Evolutionary conservation across 2,329 filamentous ascomycete genomes (phyloP).

Genomic region (Stagonosporopsis cucurbitacearum): DNA sequence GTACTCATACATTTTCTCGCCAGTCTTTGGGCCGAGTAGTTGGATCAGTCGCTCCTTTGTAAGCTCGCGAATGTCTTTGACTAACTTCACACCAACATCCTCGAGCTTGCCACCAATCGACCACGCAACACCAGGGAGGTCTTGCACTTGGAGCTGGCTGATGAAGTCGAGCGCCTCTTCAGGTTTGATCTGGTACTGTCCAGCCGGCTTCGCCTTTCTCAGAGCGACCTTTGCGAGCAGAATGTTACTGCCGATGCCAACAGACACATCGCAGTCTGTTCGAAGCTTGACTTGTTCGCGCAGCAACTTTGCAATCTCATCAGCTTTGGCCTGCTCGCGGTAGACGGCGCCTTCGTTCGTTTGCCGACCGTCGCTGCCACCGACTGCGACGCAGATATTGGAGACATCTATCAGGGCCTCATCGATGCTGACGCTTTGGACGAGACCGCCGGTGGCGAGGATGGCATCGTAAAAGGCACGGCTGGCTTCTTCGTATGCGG

Average conservation of each 20-base stretch:
- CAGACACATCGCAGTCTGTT: slow-evolving; percentile 86
- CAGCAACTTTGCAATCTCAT: slow-evolving; percentile 71
- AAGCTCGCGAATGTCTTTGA: slow-evolving; percentile 80
- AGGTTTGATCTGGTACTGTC: slow-evolving; percentile 86
- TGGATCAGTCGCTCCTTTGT: slow-evolving; percentile 77
- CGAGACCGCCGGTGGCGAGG: slow-evolving; percentile 76
- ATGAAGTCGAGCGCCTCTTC: slow-evolving; percentile 80
- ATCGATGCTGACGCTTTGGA: slow-evolving; percentile 97
- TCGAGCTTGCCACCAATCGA: slow-evolving; percentile 88
- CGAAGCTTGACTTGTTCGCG: slow-evolving; percentile 73
- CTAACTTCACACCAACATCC: slow-evolving; percentile 79
- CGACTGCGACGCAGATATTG: slow-evolving; percentile 67
- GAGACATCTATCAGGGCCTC: slow-evolving; percentile 91
- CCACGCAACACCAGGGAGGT: slow-evolving; percentile 89
- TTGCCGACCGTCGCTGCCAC: slow-evolving; percentile 70
- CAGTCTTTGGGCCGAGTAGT: slow-evolving; percentile 86
- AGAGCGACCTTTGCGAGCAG: slow-evolving; percentile 89
- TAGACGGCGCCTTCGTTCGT: slow-evolving; percentile 72
- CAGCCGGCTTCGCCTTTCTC: slow-evolving; percentile 90
- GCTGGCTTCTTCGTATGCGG: slow-evolving; percentile 91
- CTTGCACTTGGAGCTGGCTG: slow-evolving; percentile 76
- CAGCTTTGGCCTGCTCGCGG: slow-evolving; percentile 79
- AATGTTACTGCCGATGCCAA: slow-evolving; percentile 91
- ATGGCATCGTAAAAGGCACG: slow-evolving; percentile 86
- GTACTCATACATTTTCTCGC: slow-evolving; percentile 89